Base-by-base conservation (phyloP, 2,329 filamentous ascomycete species). In the Fusarium albosuccineum region DNA sequence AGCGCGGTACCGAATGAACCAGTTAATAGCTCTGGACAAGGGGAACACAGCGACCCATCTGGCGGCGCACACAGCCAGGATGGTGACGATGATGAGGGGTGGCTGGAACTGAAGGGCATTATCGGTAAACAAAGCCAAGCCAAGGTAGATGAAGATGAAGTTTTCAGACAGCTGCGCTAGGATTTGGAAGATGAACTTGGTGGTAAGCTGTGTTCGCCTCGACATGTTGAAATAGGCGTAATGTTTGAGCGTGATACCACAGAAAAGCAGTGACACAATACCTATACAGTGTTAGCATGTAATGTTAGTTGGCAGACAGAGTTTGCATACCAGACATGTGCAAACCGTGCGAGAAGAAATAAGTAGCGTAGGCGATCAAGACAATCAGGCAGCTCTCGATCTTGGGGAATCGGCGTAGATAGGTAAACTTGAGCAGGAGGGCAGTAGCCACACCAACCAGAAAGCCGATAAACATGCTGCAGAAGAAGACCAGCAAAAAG, bases 161-260 rank as follows among this genome's bases (percentile, higher is more conserved):
- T 99, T 99, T 81, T 99, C 96, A 0, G 95, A 97, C 45, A 99
- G 82, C 79, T 99, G 96, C 4, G 96, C 93, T 72, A 97, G 90
- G 65, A 97, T 91, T 78, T 97, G 93, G 82, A 99, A 99, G 59
- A 97, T 87, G 80, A 97, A 99, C 79, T 99, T 99, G 53, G 96
- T 99, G 14, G 96, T 97, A 66, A 99, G 89, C 78, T 99, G 96
- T 2, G 96, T 98, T 65, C 96, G 91, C 49, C 96, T 90, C 30
- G 96, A 99, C 96, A 99, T 99, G 83, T 99, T 99, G 85, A 98
- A 97, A 82, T 99, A 99, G 66, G 96, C 96, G 75, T 99, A 99
- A 78, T 99, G 96, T 80, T 99, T 99, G 67, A 99, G 84, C 10
- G 96, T 98, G 72, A 99, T 99, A 57, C 96, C 96, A 79, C 96